Conservation (phyloP, 2,329 filamentous ascomycete genomes). For the Penicillium occitanis region DNA sequence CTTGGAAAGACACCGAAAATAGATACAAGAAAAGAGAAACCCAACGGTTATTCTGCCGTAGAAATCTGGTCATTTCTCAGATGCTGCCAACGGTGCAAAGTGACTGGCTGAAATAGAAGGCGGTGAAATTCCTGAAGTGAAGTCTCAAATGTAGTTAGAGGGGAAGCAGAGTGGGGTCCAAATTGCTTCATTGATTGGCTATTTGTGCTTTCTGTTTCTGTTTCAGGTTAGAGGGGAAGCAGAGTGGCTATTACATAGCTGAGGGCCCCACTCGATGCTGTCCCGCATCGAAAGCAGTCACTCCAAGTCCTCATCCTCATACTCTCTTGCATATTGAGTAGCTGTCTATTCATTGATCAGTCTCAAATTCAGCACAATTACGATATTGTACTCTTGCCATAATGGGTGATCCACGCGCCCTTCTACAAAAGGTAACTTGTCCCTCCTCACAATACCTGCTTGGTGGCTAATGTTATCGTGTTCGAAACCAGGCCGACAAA, state of each 20-base stretch:
- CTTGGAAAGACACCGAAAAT: neutral
- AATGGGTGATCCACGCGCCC: constrained; percentile 75
- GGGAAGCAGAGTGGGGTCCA: too few species aligned
- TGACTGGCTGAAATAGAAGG: neutral
- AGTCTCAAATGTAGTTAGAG: too few species aligned
- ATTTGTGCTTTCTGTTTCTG: too few species aligned
- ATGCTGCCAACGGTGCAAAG: too few species aligned
- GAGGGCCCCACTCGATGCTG: constrained; percentile 1
- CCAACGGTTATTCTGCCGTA: neutral
- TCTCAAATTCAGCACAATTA: neutral
- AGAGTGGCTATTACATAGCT: constrained; percentile 8
- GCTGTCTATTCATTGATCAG: neutral
- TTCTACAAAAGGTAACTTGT: constrained; percentile 69
- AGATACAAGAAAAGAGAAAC: neutral
- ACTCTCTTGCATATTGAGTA: neutral
- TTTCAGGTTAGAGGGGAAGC: too few species aligned
- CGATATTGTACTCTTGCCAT: constrained; percentile 23
- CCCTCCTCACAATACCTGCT: too few species aligned
- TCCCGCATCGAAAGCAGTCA: neutral
- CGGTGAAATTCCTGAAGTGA: neutral
- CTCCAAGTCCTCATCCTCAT: neutral
- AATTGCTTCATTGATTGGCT: too few species aligned
- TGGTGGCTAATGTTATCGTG: constrained; percentile 25
- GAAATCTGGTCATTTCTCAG: too few species aligned
- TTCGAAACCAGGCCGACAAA: constrained; percentile 73